Conservation (phyloP, 108 stramenopile genomes). For the Mediolabrus comicus region DNA sequence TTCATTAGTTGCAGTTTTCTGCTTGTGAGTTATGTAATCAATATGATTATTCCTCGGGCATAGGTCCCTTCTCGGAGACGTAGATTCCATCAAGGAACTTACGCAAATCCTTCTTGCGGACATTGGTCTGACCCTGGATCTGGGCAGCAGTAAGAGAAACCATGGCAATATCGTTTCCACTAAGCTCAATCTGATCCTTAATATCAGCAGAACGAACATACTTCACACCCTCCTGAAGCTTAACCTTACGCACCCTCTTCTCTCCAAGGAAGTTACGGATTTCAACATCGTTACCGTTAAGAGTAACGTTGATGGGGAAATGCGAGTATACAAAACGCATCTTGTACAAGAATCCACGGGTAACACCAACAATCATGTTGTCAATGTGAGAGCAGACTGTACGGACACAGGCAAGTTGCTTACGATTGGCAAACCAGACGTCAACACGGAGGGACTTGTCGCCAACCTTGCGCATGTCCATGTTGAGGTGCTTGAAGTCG, state of each 20-base stretch:
- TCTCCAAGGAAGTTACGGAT: conserved; percentile 99
- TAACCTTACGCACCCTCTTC: conserved; percentile 93
- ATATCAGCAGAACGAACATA: conserved; percentile 92
- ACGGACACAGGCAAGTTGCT: conserved; percentile 96
- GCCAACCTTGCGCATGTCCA: conserved; percentile 75
- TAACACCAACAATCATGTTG: conserved; percentile 99
- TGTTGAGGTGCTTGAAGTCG: conserved; percentile 94
- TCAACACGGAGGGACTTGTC: conserved; percentile 86
- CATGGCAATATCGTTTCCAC: conserved; percentile 95
- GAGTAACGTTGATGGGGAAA: conserved; percentile 98
- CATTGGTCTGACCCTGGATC: conserved; percentile 95
- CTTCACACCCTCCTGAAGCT: conserved; percentile 88
- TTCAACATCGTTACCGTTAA: conserved; percentile 86
- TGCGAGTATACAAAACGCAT: conserved; percentile 99
- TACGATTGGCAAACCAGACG: conserved; percentile 97
- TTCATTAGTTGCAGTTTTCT: conserved; percentile 1
- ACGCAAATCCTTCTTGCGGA: conserved; percentile 99
- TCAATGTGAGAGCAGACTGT: conserved; percentile 98
- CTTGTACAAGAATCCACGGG: conserved; percentile 98
- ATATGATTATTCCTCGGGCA: conserved; percentile 55
- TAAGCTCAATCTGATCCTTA: conserved; percentile 98
- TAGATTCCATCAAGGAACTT: conserved; percentile 99
- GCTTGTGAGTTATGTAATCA: conserved; percentile 36
- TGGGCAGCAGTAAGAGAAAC: conserved; percentile 95
- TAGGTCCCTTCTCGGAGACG: conserved; percentile 95